A percentile compares a stretch with the other conserved stretches of the same genome.
These are phyloP conservation scores for Yamadazyma siamensis DNA, from an alignment of 1,139 yeast species.

Conservation along the genomic window DNA sequence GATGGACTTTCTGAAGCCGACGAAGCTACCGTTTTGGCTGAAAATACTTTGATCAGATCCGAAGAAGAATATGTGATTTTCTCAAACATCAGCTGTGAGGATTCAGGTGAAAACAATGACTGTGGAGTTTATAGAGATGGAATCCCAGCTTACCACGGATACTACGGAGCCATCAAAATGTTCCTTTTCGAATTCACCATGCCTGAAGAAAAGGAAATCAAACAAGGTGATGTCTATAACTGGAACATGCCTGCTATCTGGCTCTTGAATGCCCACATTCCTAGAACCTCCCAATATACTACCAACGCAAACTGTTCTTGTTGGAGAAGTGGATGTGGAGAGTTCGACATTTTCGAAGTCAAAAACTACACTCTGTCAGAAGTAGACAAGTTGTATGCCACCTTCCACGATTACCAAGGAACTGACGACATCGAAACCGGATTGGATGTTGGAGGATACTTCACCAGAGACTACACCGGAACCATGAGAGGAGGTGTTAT, in stretches of 20 bases:
- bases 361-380: conserved; percentile 40
- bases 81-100: conserved; percentile 61
- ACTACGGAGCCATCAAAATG: conserved; percentile 73
- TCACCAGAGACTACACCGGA: conserved; percentile 46
- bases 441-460: conserved; percentile 53
- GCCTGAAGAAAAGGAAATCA: conserved; percentile 65
- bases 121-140: conserved; percentile 88
- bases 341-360: conserved; percentile 83
- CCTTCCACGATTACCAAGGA: conserved; percentile 75
- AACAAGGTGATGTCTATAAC: conserved; percentile 26
- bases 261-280: conserved; percentile 91
- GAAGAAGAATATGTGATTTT: conserved; percentile 77
- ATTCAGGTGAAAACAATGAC: conserved; percentile 45
- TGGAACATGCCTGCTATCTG: conserved; percentile 95
- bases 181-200: conserved; percentile 86
- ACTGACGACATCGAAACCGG: conserved; percentile 58
- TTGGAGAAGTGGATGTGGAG: conserved; percentile 98
- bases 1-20: conserved; percentile 71
- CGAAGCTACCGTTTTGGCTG: conserved; percentile 57
- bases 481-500: conserved; percentile 70
- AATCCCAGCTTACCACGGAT: conserved; percentile 92
- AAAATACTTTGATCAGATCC: conserved; percentile 59
- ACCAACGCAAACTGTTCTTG: conserved; percentile 76
- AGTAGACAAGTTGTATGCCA: conserved; percentile 53
- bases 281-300: conserved; percentile 83